phyloP scores from a whole-genome alignment of 1,284 basidiomycete species.

The Tilletia horrida region DNA sequence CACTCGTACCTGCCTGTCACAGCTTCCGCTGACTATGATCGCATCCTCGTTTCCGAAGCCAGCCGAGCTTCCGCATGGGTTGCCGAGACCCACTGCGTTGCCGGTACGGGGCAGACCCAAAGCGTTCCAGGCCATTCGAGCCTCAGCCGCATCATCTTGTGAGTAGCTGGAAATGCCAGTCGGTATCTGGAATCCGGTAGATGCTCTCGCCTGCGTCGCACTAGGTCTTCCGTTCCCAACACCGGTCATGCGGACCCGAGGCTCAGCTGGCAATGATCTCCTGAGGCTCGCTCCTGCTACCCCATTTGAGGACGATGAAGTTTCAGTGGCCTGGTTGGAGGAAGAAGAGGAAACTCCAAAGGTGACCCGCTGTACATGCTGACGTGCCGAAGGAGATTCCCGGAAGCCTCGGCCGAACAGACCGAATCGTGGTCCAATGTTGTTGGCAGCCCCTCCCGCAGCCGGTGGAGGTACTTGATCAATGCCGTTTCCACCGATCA shows the following conservation, averaged over 20 bases:
- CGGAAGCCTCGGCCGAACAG: not conserved
- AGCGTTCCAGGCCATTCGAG: slow-evolving; percentile 6
- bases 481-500: not conserved
- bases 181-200: not conserved
- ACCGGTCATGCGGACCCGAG: not conserved
- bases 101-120: slow-evolving; percentile 15
- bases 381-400: not conserved
- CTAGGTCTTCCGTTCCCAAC: not conserved
- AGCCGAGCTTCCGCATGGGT: slow-evolving; percentile 56
- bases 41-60: slow-evolving; percentile 68
- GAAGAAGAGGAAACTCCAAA: not conserved
- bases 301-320: not conserved
- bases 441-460: not conserved
- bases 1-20: slow-evolving; percentile 81
- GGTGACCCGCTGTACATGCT: not conserved
- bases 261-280: slow-evolving; percentile 8
- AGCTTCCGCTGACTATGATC: slow-evolving; percentile 84
- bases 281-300: not conserved
- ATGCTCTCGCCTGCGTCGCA: not conserved
- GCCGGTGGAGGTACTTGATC: not conserved
- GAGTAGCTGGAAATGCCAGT: not conserved
- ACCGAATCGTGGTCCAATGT: not conserved
- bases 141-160: slow-evolving; percentile 2
- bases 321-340: not conserved
- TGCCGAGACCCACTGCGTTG: slow-evolving; percentile 35